These are phyloP conservation scores for Neofusicoccum kwambonambiense DNA, from an alignment of 2,329 filamentous ascomycete species.

Conservation along the genomic window DNA sequence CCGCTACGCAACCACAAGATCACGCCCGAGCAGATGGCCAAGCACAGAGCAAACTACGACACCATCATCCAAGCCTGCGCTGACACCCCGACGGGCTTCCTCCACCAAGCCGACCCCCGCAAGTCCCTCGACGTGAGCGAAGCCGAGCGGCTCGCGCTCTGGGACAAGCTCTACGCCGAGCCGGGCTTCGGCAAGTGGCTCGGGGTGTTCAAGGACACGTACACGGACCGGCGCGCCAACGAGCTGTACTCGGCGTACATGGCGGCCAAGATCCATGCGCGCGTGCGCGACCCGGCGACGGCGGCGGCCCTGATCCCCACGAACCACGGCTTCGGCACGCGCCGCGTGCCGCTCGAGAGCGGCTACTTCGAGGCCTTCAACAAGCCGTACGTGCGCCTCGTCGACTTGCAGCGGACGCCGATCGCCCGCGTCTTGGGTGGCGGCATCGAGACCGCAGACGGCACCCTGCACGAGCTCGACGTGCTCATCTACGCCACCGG, in stretches of 20 bases:
- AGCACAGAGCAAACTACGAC: conserved; percentile 31
- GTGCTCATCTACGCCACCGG: conserved; percentile 35
- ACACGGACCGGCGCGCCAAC: conserved; percentile 29
- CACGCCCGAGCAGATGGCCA: conserved; percentile 33
- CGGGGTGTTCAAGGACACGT: conserved; percentile 25
- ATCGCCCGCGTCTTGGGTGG: conserved; percentile 46
- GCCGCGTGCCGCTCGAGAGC: conserved; percentile 29
- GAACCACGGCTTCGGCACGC: conserved; percentile 51
- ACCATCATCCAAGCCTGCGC: conserved; percentile 30
- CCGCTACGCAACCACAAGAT: conserved; percentile 22
- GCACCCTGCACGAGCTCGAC: conserved; percentile 50
- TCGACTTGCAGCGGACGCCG: conserved; percentile 32
- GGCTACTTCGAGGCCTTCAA: conserved; percentile 34
- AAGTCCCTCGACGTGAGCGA: conserved; percentile 35
- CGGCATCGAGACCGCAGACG: conserved; percentile 48
- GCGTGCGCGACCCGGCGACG: conserved; percentile 45
- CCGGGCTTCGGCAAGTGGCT: conserved; percentile 41
- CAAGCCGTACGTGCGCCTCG: conserved; percentile 45
- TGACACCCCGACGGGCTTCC: conserved; percentile 26
- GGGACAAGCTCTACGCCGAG: conserved; percentile 33
- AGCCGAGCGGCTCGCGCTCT: conserved; percentile 32
- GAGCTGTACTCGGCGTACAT: conserved; percentile 28
- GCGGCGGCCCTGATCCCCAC: conserved; percentile 53
- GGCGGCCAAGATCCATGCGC: conserved; percentile 36
- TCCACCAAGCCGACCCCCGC: conserved; percentile 29